A percentile compares a stretch with the other conserved stretches of the same genome.
phyloP scores from a whole-genome alignment of 495 filamentous ascomycete species.

The Chaetomium tenue region DNA sequence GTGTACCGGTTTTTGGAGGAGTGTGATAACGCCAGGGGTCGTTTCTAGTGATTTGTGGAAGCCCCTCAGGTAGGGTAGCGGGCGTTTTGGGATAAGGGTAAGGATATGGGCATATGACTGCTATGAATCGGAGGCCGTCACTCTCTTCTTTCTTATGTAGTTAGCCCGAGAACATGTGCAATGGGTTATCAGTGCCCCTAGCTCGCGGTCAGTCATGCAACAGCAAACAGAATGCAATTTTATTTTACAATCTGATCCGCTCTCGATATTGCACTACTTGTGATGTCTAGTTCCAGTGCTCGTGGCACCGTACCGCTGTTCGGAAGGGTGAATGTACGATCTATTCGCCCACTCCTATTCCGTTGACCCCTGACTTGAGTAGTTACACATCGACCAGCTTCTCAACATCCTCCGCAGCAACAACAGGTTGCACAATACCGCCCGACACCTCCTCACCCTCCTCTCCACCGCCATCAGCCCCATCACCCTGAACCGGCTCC shows the following conservation, averaged over 20 bases:
- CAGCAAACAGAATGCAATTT: neutral
- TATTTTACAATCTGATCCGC: too few relatives aligned
- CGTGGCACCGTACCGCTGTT: too few relatives aligned
- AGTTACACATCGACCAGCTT: constrained; percentile 12
- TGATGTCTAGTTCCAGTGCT: too few relatives aligned
- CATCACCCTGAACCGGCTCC: neutral
- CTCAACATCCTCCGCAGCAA: neutral
- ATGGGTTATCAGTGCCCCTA: constrained; percentile 5
- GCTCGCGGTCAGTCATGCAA: neutral
- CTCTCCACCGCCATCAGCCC: neutral
- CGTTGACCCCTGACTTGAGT: neutral
- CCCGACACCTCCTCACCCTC: neutral
- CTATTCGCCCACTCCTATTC: neutral
- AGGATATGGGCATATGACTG: neutral
- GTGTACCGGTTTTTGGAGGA: constrained; percentile 86
- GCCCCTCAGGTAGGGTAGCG: neutral
- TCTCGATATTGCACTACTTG: too few relatives aligned
- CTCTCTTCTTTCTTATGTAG: constrained; percentile 16
- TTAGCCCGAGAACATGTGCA: neutral
- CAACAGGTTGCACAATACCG: neutral
- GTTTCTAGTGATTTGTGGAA: constrained; percentile 19
- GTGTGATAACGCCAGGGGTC: constrained; percentile 63
- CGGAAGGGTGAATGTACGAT: neutral
- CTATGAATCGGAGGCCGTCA: constrained; percentile 9
- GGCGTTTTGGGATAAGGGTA: constrained; percentile 16